Base-by-base conservation (phyloP, 2,329 filamentous ascomycete genomes). In the Alternaria hordeiaustralica region DNA sequence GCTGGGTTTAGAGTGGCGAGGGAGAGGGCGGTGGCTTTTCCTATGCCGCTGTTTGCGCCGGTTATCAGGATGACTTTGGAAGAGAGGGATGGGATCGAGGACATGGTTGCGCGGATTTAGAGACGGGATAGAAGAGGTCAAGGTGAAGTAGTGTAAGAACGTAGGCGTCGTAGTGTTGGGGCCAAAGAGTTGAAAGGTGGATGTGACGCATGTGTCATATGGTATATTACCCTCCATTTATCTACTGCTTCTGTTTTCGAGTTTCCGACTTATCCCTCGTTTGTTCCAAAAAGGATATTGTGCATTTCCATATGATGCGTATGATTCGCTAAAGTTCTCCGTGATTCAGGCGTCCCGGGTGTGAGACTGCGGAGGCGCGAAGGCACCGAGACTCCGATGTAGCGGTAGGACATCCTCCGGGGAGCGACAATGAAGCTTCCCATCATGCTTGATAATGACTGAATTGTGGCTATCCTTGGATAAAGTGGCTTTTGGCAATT, bases 181-280 rank as follows among this genome's bases (percentile, higher is more conserved):
- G 15, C 15, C 15, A n/a, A 36, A 36, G 4, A n/a, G 15, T n/a
- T n/a, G 33, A 15, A 36, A 10, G 33, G 30, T 33, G 30, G 30
- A 33, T 33, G 30, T 33, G 13, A 4, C 33, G 33, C 33, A 5
- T 36, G 33, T 2, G 33, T 0, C 33, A n/a, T n/a, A n/a, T n/a
- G 4, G 15, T 10, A 8, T n/a, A n/a, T n/a, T 36, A 0, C 33
- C 7, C 0, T n/a, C 2, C 33, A 9, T 5, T 45, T 13, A 21
- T 45, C 12, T 45, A 45, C 15, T 45, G 10, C 43, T 21, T 13
- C 43, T 3, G 5, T 15, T 9, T 8, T 23, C 0, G 5, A 21
- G 43, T 45, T 23, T 25, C 20, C 44, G 20, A 21, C 4, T 23
- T 23, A 15, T 46, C 12, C 20, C 33, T n/a, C 20, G 18, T 15